Evolutionary conservation across 1,284 basidiomycete species (phyloP), one percentile per base, ranked within the genome.

Genomic region (Cryptococcus sp.): DNA sequence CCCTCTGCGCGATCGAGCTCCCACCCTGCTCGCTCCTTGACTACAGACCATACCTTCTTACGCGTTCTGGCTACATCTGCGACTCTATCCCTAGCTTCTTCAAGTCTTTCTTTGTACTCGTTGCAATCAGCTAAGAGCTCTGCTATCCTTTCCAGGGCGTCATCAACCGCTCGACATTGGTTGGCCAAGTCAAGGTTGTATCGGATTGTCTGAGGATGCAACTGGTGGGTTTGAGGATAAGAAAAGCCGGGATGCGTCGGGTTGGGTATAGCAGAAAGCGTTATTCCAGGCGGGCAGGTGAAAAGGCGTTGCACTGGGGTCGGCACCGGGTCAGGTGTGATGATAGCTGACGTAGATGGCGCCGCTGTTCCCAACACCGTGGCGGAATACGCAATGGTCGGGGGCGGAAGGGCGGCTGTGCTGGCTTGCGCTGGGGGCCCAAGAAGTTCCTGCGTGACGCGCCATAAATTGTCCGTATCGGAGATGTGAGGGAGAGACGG

Each of bases 71-170:
- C 78, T 16, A 82, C 76, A 55, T 79, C 78, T 20, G 79, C 79
- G 0, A 81, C 72, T 26, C 81, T 63, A 59, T 77, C 74, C 37
- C 81, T 71, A 1, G 81, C 78, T 69, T 83, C 81, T 50, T 81
- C 80, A 23, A 83, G 66, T 15, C 81, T 69, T 54, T 80, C 79
- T 54, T 80, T 79, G 64, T 82, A 83, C 69, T 82, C 81, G 19
- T 75, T 70, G 48, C 79, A 80, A 64, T 83, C 81, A 20, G 78
- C 76, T 13, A 79, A 69, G 38, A 83, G 67, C 61, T 82, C 81
- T 54, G 67, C 59, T 26, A 79, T 71, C 45, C 76, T 65, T 54
- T 78, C 77, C 13, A 78, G 55, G 3, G 77, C 76, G 51, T 77
- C 76, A 55, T 77, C 75, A 8, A 76, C 74, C 1, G 77, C 76